Base-by-base conservation (phyloP, 23 red algal species). In the Gracilaria gracilis region DNA sequence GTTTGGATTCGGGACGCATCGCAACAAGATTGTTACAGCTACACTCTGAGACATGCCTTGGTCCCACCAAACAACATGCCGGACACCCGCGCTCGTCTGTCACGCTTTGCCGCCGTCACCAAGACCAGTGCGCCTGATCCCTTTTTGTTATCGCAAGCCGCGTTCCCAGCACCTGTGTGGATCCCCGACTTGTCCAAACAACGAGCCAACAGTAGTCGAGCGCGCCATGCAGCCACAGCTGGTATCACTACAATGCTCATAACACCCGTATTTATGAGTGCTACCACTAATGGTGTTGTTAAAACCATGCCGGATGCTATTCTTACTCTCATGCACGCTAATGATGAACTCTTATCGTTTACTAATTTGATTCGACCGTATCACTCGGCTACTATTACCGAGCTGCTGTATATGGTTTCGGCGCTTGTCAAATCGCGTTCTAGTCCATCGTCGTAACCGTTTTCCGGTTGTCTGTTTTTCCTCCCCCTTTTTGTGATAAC, bases 41-140 rank as follows among this genome's bases (percentile, higher is more conserved):
- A 42, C 38, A 27, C 81, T 23, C 57, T 85, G 16, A 51, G 31
- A 20, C 65, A 65, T 19, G 61, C 61, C 15, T 49, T 85, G 17
- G 32, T 85, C 25, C 65, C 81, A 31, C 61, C 61, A 7, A 85
- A 85, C 40, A 85, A 85, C 46, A 85, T 85, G 81, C 81, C 81
- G 8, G 81, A 65, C 57, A 85, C 81, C 3, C 21, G 81, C 9
- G 42, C 51, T 39, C 31, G 51, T 21, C 24, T 85, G 61, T 50
- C 59, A 34, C 59, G 46, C 20, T 85, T 85, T 71, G 81, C 61
- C 33, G 59, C 59, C 59, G 28, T 62, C 28, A 32, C 39, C 46
- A 85, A 69, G 35, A 24, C 28, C 31, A 40, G 28, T 17, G 28
- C 39, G 28, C 39, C 59, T 4, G 81, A 85, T 61, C 81, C 81